Evolutionary conservation across 1,284 basidiomycete genomes (phyloP).

Genomic region (Thelephora terrestris): DNA sequence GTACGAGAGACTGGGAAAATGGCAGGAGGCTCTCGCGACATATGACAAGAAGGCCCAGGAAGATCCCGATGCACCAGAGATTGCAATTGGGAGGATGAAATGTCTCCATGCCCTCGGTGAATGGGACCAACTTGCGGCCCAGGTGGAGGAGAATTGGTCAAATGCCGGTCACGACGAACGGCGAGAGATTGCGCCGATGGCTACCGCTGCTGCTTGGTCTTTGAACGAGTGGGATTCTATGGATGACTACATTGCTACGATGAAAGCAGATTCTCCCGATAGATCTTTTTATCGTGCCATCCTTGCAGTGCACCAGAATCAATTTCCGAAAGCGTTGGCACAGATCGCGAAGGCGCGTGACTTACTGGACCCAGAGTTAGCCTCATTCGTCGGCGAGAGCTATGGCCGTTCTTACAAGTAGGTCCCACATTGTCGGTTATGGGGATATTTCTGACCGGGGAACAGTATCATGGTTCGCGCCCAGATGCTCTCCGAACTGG

Average conservation of each 20-base stretch:
- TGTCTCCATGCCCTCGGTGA: constrained; percentile 96
- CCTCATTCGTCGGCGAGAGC: constrained; percentile 89
- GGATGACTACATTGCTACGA: constrained; percentile 94
- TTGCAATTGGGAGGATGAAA: constrained; percentile 86
- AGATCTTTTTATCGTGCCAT: constrained; percentile 96
- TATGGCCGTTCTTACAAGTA: constrained; percentile 96
- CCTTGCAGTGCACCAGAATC: constrained; percentile 91
- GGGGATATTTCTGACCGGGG: constrained; percentile 8
- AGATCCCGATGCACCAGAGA: constrained; percentile 62
- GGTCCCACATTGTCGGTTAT: constrained; percentile 18
- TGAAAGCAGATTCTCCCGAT: constrained; percentile 92
- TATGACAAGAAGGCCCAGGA: constrained; percentile 75
- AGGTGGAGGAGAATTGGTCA: constrained; percentile 87
- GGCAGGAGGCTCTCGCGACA: constrained; percentile 88
- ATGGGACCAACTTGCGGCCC: constrained; percentile 87
- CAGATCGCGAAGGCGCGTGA: constrained; percentile 96
- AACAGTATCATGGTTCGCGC: constrained; percentile 89
- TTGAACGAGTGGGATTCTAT: constrained; percentile 96
- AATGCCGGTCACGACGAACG: constrained; percentile 79
- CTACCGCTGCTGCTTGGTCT: constrained; percentile 96
- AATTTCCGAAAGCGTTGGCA: constrained; percentile 82
- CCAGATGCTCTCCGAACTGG: constrained; percentile 97
- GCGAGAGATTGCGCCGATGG: constrained; percentile 90
- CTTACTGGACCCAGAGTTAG: constrained; percentile 85
- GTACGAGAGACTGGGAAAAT: constrained; percentile 95